Conservation (phyloP, 1,284 basidiomycete species). For the Apiotrichum veenhuisii region DNA sequence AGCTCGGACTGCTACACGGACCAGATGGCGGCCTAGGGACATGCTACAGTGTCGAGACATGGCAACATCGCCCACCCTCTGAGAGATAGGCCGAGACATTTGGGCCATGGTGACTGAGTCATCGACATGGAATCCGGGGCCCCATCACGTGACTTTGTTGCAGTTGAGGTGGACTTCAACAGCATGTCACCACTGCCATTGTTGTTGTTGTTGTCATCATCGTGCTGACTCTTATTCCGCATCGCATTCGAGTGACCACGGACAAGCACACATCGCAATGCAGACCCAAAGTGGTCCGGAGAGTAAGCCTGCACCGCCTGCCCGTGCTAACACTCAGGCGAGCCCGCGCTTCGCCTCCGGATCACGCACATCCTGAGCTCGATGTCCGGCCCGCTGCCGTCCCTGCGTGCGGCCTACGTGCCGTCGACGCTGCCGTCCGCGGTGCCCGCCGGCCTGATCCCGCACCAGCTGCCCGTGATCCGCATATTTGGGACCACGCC, state of each 20-base stretch:
- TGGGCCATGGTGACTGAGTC: too few relatives aligned
- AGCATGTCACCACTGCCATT: too few relatives aligned
- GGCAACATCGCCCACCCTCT: neutral
- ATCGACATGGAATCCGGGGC: too few relatives aligned
- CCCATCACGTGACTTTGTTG: too few relatives aligned
- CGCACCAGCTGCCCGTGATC: constrained; percentile 69
- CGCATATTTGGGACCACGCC: constrained; percentile 84
- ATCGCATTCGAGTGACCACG: neutral
- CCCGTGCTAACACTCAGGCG: constrained; percentile 12
- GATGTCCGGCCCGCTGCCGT: constrained; percentile 39
- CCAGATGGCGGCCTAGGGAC: too few relatives aligned
- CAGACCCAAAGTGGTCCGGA: constrained; percentile 22
- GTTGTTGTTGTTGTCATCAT: too few relatives aligned
- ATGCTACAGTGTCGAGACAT: neutral
- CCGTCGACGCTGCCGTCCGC: constrained; percentile 59
- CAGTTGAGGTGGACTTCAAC: too few relatives aligned
- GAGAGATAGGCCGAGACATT: too few relatives aligned
- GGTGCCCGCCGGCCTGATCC: constrained; percentile 44
- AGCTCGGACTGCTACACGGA: neutral
- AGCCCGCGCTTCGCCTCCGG: constrained; percentile 42
- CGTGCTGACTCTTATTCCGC: neutral
- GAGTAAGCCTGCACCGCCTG: neutral
- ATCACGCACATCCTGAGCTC: constrained; percentile 50
- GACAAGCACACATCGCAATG: constrained; percentile 1
- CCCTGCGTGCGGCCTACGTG: constrained; percentile 30